A percentile compares a stretch with the other conserved stretches of the same genome.
Conservation (phyloP, 345 rosid genomes). For the Syzygium jambos region DNA sequence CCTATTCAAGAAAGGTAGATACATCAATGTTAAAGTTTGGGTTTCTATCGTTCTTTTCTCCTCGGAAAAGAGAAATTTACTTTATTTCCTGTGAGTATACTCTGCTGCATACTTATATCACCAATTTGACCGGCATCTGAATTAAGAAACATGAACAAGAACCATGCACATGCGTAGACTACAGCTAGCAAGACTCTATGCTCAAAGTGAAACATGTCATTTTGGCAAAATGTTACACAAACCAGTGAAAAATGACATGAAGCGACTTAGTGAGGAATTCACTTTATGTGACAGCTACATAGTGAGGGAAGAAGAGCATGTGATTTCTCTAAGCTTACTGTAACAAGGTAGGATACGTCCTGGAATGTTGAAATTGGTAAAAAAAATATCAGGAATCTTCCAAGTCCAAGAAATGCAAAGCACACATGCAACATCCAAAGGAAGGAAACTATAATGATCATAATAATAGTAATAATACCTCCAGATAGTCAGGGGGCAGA, state of each 20-base stretch:
- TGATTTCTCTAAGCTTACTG: not conserved
- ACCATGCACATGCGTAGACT: not conserved
- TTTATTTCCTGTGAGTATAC: not conserved
- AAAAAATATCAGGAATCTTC: not conserved
- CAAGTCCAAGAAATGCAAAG: not conserved
- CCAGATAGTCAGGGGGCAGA: conserved; percentile 70
- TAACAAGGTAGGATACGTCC: not conserved
- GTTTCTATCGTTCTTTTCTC: not conserved
- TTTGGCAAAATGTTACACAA: not conserved
- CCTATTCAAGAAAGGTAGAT: not conserved
- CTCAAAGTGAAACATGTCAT: not conserved
- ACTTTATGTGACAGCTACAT: not conserved
- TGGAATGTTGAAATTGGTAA: not conserved
- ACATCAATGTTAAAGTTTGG: not conserved
- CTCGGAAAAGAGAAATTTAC: not conserved
- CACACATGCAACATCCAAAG: not conserved
- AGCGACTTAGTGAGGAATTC: not conserved
- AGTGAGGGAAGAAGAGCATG: not conserved
- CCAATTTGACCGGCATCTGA: not conserved
- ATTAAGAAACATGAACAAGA: not conserved
- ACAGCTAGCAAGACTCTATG: not conserved
- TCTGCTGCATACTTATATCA: not conserved
- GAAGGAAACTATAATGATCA: not conserved
- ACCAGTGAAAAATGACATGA: not conserved
- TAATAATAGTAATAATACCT: conserved; percentile 33